Base-by-base conservation (phyloP, 768 basidiomycete genomes). In the Podaxis pistillaris region DNA sequence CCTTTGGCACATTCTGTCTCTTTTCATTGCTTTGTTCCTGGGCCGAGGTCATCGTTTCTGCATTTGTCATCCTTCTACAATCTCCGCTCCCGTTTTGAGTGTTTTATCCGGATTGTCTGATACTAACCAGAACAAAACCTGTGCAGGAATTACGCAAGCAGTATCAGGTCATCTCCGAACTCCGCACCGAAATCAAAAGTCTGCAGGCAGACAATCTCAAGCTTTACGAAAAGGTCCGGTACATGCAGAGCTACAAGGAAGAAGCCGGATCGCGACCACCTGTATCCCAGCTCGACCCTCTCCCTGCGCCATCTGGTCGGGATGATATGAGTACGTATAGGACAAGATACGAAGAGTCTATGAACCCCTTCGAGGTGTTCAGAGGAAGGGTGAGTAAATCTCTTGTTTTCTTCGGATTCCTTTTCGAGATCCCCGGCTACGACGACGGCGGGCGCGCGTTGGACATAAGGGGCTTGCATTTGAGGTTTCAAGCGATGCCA, bases 311-410 rank as follows among this genome's bases (percentile, higher is more conserved):
- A 57, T 69, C 78, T 28, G 76, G 78, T 26, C 75, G 74, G 66
- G 91, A 90, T 67, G 93, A 93, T 67, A 86, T 98, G 73, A 89
- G 90, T 68, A 92, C 88, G 71, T 99, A 98, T 74, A 87, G 89
- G 54, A 84, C 89, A 65, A 82, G 94, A 72, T 99, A 99, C 70
- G 96, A 98, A 71, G 93, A 97, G 75, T 87, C 93, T 57, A 94
- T 98, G 87, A 98, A 99, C 70, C 96, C 97, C 0, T 99, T 99
- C 71, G 96, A 98, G 74, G 94, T 91, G 6, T 98, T 99, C 82
- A 87, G 94, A 65, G 94, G 96, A 1, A 81, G 94, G 73, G 96
- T 97, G 68, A 67, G 94, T 84, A 28, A 54, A 54, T 61, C 40
- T 28, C 17, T 3, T 15, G 30, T 41, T 44, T 30, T 17, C 24